Base-by-base conservation (phyloP, 768 basidiomycete species). In the Collybia sordida region DNA sequence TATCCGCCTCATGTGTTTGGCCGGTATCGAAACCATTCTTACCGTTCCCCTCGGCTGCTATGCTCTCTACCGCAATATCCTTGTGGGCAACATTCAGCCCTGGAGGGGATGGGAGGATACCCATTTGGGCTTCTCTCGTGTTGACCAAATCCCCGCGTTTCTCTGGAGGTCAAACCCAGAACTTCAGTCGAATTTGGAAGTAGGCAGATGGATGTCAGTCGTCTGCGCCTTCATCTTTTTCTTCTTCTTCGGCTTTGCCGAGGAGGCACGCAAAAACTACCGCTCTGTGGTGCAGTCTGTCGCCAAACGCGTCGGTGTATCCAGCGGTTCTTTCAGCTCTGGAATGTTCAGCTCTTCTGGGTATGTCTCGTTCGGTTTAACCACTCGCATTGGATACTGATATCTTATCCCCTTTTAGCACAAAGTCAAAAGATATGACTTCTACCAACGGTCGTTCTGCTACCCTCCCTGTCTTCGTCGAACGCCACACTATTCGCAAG, bases 31-130 rank as follows among this genome's bases (percentile, higher is more conserved):
- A 15, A 54, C 75, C 9, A 6, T 72, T 1, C 62, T 70, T 49
- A 75, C 71, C 31, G 51, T 75, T 18, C 74, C 74, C 0, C 37
- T 79, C 34, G 57, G 66, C 45, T 23, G 71, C 39, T 70, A 59
- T 47, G 38, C 38, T 3, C 65, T 78, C 40, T 64, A 63, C 15
- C 2, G 59, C 12, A 66, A 74, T 45, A 45, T 50, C 0, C 18
- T 18, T 2, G 3, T 9, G 2, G 27, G 31, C 0, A 55, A 54
- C 1, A 34, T 80, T 3, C n/a, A 45, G 0, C 74, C 74, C 0
- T 85, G 77, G 70, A 51, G 59, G 8, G 75, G 77, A 35, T 82
- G 81, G 77, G 70, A 62, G 0, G 72, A 78, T 54, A 75, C 80
- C 0, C 87, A 90, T 56, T 67, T 48, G 28, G 59, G 74, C 37